phyloP scores from a whole-genome alignment of 2,329 filamentous ascomycete genomes.

The Ophiostoma piceae region DNA sequence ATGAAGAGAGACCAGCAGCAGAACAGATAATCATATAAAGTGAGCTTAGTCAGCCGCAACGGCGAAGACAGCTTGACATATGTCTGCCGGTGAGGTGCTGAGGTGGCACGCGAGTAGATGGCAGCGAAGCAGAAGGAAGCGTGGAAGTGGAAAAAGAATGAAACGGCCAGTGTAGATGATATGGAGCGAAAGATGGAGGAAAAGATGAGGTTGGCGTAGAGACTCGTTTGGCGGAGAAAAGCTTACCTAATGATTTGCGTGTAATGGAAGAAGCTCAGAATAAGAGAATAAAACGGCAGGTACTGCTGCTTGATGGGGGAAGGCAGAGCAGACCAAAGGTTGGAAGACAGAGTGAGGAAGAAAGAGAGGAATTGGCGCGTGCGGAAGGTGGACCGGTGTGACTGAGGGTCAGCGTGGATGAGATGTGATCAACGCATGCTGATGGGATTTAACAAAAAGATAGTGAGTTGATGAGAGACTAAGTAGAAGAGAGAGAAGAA shows the following conservation, averaged over 20 bases:
- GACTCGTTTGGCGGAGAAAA: background rate
- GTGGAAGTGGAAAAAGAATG: conserved; percentile 1
- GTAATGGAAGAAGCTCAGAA: background rate
- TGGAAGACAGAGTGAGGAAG: too few species aligned
- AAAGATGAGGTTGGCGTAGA: background rate
- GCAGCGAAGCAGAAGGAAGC: background rate
- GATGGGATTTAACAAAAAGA: background rate
- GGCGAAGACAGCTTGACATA: background rate
- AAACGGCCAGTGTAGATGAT: background rate
- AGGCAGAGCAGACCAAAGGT: background rate
- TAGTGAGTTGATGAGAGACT: background rate
- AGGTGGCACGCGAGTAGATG: background rate
- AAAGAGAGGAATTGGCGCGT: background rate
- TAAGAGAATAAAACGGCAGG: background rate
- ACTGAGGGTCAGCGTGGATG: background rate
- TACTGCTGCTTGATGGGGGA: background rate
- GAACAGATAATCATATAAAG: background rate
- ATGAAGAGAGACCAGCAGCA: background rate
- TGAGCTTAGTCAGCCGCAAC: too few species aligned
- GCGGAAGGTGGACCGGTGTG: background rate
- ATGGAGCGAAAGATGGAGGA: background rate
- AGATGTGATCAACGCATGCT: background rate
- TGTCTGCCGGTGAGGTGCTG: background rate
- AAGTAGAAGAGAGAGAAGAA: too few species aligned
- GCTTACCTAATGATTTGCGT: background rate